These are phyloP conservation scores for Tetracentron sinense DNA, from an alignment of 164 flowering plant genomes.

Conservation along the genomic window DNA sequence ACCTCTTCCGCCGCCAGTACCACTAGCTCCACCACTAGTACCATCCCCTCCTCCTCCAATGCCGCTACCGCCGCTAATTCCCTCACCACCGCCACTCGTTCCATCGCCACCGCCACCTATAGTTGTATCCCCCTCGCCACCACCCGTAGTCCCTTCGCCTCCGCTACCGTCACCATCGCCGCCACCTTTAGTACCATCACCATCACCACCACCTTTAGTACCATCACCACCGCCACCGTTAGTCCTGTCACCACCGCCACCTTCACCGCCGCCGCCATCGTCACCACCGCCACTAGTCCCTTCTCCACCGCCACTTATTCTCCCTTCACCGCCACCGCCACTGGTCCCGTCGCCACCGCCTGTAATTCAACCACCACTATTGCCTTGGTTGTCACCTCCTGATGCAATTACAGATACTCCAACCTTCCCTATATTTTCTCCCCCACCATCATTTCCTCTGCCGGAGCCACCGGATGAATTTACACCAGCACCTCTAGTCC, in stretches of 20 bases:
- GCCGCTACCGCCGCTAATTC: not conserved
- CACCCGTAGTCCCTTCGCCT: not conserved
- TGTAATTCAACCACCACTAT: not conserved
- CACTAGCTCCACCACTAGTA: slow-evolving; percentile 9
- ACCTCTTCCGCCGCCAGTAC: slow-evolving; percentile 2
- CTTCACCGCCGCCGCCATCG: not conserved
- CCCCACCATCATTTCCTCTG: not conserved
- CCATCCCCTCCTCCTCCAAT: slow-evolving; percentile 13
- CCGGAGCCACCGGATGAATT: not conserved
- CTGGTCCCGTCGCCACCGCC: slow-evolving; percentile 9
- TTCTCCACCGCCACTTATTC: not conserved
- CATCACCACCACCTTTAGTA: slow-evolving; percentile 12
- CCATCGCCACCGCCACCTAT: slow-evolving; percentile 7
- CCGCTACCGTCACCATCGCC: slow-evolving; percentile 24
- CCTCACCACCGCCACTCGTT: not conserved
- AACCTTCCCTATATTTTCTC: not conserved
- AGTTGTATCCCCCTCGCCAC: not conserved
- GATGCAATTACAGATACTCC: not conserved
- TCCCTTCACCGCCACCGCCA: slow-evolving; percentile 10
- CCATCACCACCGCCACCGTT: slow-evolving; percentile 13
- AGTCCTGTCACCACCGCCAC: slow-evolving; percentile 13
- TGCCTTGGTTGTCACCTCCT: slow-evolving; percentile 1
- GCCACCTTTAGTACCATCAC: slow-evolving; percentile 12
- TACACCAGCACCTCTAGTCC: too few species aligned
- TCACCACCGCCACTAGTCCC: not conserved